Base-by-base conservation (phyloP, 495 filamentous ascomycete genomes). In the Cenococcum geophilum region DNA sequence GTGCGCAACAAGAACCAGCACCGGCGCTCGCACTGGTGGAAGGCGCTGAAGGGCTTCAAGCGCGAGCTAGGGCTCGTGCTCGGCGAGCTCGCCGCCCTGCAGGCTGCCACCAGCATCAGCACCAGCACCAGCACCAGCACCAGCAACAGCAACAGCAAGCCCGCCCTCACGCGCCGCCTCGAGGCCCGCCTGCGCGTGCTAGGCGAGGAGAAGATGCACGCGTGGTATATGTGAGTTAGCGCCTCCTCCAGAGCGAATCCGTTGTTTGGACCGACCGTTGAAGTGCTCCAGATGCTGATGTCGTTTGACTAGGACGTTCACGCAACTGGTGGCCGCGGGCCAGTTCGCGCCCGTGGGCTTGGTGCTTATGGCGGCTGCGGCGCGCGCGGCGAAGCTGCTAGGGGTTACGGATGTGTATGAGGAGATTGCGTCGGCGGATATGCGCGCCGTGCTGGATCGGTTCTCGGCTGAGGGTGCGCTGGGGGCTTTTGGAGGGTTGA, bases 151-250 rank as follows among this genome's bases (percentile, higher is more conserved):
- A 6, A 2, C 6, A 32, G 27, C 27, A 32, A 32, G 27, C 6
- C 27, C 27, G 27, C 27, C 6, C 3, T 32, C 6, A 6, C 27
- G 22, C 45, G 27, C 45, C 56, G 20, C 25, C 16, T 67, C 16
- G 11, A 52, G 49, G 58, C 58, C 47, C 57, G 65, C 5, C 55
- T 68, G 0, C 45, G 35, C 6, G 61, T 42, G 48, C 64, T 57
- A 61, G 61, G 64, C 21, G 61, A 64, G n/a, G 32, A 43, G 9
- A 60, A 57, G 35, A 59, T 67, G 14, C 65, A 68, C 34, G 36
- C 56, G 25, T 68, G 65, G 65, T 68, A 68, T 43, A n/a, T 68
- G 65, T 68, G 61, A 47, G 65, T 59, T 43, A 50, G 23, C 51
- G 10, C 35, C 36, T 10, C 56, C 36, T 27, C 23, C 36, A 21